Evolutionary conservation across 225 moss, liverwort and hornwort species (phyloP), one percentile per base, ranked within the genome.

Genomic region (Antitrichia curtipendula): DNA sequence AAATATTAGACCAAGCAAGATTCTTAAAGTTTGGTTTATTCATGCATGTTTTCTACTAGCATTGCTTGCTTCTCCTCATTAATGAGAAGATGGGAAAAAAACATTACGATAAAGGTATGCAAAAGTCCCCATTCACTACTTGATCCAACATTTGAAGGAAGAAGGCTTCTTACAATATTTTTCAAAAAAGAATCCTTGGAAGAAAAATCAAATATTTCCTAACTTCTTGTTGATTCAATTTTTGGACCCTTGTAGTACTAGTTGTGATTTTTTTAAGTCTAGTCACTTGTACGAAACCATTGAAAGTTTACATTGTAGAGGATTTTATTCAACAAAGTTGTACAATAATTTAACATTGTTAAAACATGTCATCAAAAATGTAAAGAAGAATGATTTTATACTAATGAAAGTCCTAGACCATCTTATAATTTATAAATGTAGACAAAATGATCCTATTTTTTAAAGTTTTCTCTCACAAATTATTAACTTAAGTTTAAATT

Each of bases 291-390:
- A 24, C 13, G 41, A 24, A 40, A 66, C 3, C 12, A 66, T 3
- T 1, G 0, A 5, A 21, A 40, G 13, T 41, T 70, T 25, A 25
- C 0, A 0, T 25, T 70, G 41, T 1, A 14, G 1, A 29, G 10
- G n/a, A 71, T 71, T 71, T 43, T 16, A 28, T 71, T 71, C 43
- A 71, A 43, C 25, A 71, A 41, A 9, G 4, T 8, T 25, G 27
- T 43, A 43, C 9, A 28, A 14, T 9, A 27, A 27, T 8, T 25
- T 15, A 15, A 71, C 8, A 71, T 41, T 16, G 2, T 13, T 41
- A 66, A 22, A 68, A 23, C 6, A 13, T 13, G 13, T 40, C 40
- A 40, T 40, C 0, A 3, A 3, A 41, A 66, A 41, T 25, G 15
- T 25, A 41, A 41, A 41, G 7, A 66, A 70, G 4, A 41, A 43